A percentile compares a stretch with the other conserved stretches of the same genome.
phyloP scores from a whole-genome alignment of 2,329 filamentous ascomycete species.

The Fusarium metavorans region DNA sequence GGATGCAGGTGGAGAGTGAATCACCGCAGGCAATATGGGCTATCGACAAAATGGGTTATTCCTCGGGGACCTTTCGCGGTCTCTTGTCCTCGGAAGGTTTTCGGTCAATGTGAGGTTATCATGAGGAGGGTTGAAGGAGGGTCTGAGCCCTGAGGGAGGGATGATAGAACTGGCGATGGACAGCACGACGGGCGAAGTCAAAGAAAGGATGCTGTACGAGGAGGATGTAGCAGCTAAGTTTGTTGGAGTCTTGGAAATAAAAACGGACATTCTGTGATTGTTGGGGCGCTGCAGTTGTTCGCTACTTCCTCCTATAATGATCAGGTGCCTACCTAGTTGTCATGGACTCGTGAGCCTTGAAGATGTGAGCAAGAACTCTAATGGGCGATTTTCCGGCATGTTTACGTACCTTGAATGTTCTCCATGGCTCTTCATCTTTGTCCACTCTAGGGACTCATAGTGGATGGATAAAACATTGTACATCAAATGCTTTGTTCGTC shows the following conservation, averaged over 20 bases:
- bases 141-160: not conserved
- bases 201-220: not conserved
- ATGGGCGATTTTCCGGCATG: not conserved
- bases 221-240: not conserved
- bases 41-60: not conserved
- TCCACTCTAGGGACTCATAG: not conserved
- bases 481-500: not conserved
- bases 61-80: not conserved
- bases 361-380: not conserved
- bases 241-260: not conserved
- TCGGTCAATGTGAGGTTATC: not conserved
- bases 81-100: not conserved
- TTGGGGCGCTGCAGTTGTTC: not conserved
- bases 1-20: not conserved
- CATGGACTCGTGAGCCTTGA: not conserved
- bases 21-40: not conserved
- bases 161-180: not conserved
- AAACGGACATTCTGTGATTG: not conserved
- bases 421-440: conserved; percentile 6
- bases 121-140: not conserved
- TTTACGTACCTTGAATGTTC: not conserved
- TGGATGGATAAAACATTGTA: not conserved
- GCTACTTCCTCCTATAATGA: not conserved
- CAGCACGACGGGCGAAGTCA: not conserved
- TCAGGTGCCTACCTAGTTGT: not conserved